Base-by-base conservation (phyloP, 768 basidiomycete genomes). In the Tricholomella constricta region DNA sequence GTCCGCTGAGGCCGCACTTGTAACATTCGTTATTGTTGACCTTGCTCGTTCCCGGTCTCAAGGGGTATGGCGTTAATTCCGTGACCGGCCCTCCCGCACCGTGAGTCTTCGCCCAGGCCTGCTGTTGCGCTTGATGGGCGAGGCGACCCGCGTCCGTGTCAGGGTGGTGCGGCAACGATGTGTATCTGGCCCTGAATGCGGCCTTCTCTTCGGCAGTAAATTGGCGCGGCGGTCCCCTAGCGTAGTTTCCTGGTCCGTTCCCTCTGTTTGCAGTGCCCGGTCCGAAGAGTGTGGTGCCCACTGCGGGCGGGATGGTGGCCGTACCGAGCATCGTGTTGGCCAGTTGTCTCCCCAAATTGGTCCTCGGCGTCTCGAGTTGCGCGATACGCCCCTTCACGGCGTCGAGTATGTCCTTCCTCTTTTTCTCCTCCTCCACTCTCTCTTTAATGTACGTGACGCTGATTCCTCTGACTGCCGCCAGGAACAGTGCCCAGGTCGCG, bases 11-110 rank as follows among this genome's bases (percentile, higher is more conserved):
- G 9, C 51, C 42, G 20, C 51, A 52, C 27, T 45, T 43, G 35
- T 31, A 52, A n/a, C 51, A 52, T 23, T 52, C 23, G 19, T 27
- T 11, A 8, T 23, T n/a, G n/a, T 35, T 34, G 31, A 45, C 51
- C 10, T 8, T 14, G 9, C 41, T 29, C 11, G 29, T 37, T 14
- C 51, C 43, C 20, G 51, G 51, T 1, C n/a, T 42, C 2, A 52
- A 42, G 15, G 51, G 51, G 17, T 45, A 45, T 19, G 43, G 43
- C 1, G 43, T 45, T 14, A 45, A 20, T n/a, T 45, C 43, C n/a
- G 43, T 29, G 2, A 45, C 43, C 27, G 6, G 1, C 1, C 23
- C 26, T 1, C 11, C 43, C 15, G n/a, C 7, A 14, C 43, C 43
- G 15, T 45, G 43, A 10, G 25, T 11, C 10, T 22, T 15, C 9